Evolutionary conservation across 1,284 basidiomycete genomes (phyloP), one percentile per base, ranked within the genome.

Genomic region (Tilletia caries): DNA sequence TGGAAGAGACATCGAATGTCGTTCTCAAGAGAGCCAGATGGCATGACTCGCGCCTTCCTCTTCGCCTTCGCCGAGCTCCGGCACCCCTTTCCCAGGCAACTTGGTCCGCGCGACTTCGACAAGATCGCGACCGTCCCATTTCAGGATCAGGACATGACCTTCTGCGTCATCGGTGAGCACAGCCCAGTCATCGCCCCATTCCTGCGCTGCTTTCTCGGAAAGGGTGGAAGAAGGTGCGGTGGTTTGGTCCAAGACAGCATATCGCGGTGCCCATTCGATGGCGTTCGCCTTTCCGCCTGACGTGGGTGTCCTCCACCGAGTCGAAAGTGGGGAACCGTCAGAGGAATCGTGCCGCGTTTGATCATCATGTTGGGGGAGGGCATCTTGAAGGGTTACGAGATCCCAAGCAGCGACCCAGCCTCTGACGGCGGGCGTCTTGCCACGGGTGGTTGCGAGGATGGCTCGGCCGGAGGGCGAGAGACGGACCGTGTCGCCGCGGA

Each of bases 241-340:
- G 18, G 46, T 3, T 4, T 50, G 20, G 4, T 50, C 46, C 46
- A 29, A 6, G 52, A 13, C 37, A 41, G 37, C 52, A 29, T 54
- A 44, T 25, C 68, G 41, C 10, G 73, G 67, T 23, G 75, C 71
- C 32, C 76, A 70, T 52, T 82, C 80, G 66, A 80, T 79, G 0
- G 80, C 80, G 64, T 82, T 82, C 18, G 80, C 80, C 66, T 82
- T 82, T 0, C 80, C 80, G 18, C 80, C 80, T 44, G 70, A 71
- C 0, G 73, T 82, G 6, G 75, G 70, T 1, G 80, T 82, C 18
- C 67, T 23, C 67, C 70, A 79, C 13, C 66, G 34, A 0, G n/a
- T 44, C 25, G 44, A 46, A 27, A 46, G 64, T 18, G n/a, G 6
- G 25, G 23, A 29, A 18, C 15, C 52, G 12, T 54, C 13, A 8